phyloP scores from a whole-genome alignment of 2,329 filamentous ascomycete genomes.

The Colletotrichum graminicola region DNA sequence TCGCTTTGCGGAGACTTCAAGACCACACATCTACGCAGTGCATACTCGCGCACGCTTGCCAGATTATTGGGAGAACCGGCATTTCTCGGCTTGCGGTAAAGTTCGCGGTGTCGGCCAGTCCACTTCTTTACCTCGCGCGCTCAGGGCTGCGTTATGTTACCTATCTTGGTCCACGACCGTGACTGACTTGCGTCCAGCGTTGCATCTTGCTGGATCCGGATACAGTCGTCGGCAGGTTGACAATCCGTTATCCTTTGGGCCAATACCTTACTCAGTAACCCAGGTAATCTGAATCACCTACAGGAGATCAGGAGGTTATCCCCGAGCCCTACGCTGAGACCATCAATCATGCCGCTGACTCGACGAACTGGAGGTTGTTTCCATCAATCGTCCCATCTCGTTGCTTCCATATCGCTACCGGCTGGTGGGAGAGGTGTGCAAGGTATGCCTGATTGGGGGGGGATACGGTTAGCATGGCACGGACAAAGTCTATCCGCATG shows the following conservation, averaged over 20 bases:
- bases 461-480: constrained; percentile 12
- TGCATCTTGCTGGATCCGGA: constrained; percentile 5
- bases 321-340: neutral
- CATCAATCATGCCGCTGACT: constrained; percentile 18
- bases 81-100: constrained; percentile 1
- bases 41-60: neutral
- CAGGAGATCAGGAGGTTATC: neutral
- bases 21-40: neutral
- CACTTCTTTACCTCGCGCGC: neutral
- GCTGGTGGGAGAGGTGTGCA: neutral
- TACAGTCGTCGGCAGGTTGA: neutral
- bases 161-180: neutral
- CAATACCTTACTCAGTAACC: neutral
- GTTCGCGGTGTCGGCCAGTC: neutral
- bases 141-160: neutral
- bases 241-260: neutral
- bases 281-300: neutral
- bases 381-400: constrained; percentile 8
- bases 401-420: constrained; percentile 7
- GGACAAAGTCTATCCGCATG: constrained; percentile 27
- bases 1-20: constrained; percentile 1
- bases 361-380: constrained; percentile 15
- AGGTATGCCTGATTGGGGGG: constrained; percentile 23
- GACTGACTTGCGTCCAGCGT: neutral
- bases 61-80: constrained; percentile 1